Conservation (phyloP, 306 rosid species). For the Vachellia pachyceras region DNA sequence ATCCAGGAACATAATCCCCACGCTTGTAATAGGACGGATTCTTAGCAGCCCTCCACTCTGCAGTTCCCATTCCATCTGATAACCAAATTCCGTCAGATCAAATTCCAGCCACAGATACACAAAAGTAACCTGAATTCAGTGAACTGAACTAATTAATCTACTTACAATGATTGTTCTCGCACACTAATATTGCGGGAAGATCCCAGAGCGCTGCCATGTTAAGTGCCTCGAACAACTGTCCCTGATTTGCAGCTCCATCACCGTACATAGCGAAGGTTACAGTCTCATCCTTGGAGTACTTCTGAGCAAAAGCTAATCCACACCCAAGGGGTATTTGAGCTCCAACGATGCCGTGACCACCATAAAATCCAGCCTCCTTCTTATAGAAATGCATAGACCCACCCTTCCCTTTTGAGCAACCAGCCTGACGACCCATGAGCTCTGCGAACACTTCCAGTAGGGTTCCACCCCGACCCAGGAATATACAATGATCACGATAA, state of each 20-base stretch:
- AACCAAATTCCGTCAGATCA: neutral
- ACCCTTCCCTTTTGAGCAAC: conserved; percentile 80
- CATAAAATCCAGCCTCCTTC: conserved; percentile 66
- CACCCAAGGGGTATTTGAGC: conserved; percentile 87
- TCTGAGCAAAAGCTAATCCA: conserved; percentile 81
- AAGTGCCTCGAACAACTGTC: conserved; percentile 89
- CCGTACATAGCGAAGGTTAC: conserved; percentile 79
- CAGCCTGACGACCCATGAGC: conserved; percentile 85
- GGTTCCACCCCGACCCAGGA: conserved; percentile 75
- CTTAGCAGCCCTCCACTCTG: conserved; percentile 94
- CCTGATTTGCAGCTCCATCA: conserved; percentile 93
- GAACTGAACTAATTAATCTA: neutral
- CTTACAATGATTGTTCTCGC: conserved; percentile 94
- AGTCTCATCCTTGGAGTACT: conserved; percentile 69
- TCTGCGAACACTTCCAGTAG: conserved; percentile 60
- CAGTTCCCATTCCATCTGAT: conserved; percentile 93
- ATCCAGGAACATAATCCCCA: conserved; percentile 89
- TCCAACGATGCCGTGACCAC: conserved; percentile 91
- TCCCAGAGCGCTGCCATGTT: conserved; percentile 88
- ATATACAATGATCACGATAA: conserved; percentile 82
- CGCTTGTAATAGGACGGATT: conserved; percentile 87
- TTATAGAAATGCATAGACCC: conserved; percentile 91
- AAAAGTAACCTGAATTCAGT: neutral
- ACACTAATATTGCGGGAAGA: conserved; percentile 80
- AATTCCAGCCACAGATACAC: neutral